A percentile compares a stretch with the other conserved stretches of the same genome.
Conservation (phyloP, 768 basidiomycete species). For the Lactarius indigo region DNA sequence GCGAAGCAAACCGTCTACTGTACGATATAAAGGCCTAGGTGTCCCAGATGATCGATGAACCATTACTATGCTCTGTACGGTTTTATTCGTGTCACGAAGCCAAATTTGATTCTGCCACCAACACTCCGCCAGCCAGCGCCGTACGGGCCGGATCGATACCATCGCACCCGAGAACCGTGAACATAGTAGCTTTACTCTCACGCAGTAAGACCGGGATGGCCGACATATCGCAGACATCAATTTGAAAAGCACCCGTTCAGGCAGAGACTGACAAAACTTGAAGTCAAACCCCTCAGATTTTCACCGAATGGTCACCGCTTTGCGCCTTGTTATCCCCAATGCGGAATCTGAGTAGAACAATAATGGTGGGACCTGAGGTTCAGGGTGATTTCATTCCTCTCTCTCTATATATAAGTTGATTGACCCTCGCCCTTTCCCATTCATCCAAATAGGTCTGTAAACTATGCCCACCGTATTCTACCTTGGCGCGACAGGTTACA, state of each 20-base stretch:
- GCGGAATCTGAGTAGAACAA: background rate
- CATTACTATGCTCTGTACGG: no score
- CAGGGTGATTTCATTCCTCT: background rate
- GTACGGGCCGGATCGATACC: background rate
- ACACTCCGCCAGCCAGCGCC: background rate
- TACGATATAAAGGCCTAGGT: background rate
- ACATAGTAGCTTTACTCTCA: no score
- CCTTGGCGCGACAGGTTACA: constrained; percentile 19
- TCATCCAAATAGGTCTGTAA: background rate
- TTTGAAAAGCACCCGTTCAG: background rate
- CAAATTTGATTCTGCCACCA: no score
- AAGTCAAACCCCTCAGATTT: no score
- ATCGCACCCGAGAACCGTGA: background rate
- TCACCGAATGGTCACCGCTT: background rate
- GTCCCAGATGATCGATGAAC: no score
- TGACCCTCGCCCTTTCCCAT: background rate
- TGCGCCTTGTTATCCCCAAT: background rate
- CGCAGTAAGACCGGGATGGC: no score
- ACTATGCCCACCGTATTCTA: constrained; percentile 18
- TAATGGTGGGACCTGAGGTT: background rate
- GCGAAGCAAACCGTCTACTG: background rate
- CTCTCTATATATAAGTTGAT: background rate
- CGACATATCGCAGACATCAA: background rate
- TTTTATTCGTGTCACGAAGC: no score
- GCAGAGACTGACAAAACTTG: background rate